Conservation (phyloP, 2,329 filamentous ascomycete genomes). For the Byssochlamys sp. region DNA sequence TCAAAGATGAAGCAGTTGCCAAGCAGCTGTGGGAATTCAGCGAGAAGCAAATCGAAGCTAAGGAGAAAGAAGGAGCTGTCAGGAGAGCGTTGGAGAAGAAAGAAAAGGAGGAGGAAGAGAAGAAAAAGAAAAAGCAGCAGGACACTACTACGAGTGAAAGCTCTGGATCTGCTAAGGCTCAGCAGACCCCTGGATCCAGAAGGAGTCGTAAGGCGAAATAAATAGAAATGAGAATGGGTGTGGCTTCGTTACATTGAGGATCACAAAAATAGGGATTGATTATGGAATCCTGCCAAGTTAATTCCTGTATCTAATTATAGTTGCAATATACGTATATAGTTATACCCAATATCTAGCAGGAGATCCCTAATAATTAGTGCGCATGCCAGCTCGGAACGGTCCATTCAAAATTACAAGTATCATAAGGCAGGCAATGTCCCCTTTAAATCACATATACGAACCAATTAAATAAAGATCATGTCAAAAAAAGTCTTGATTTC, state of each 20-base stretch:
- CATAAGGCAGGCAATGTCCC: too few species aligned
- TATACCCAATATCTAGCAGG: neutral
- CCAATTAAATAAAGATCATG: neutral
- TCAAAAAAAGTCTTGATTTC: neutral
- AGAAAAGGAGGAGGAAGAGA: slow-evolving; percentile 18
- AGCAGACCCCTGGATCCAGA: slow-evolving; percentile 29
- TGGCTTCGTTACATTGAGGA: too few species aligned
- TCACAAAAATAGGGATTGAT: neutral
- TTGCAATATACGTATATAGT: neutral
- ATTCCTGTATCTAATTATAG: neutral
- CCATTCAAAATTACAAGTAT: too few species aligned
- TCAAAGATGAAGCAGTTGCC: slow-evolving; percentile 67
- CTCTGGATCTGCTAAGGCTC: slow-evolving; percentile 9
- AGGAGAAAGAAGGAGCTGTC: slow-evolving; percentile 68
- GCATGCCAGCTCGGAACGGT: too few species aligned
- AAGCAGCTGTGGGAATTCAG: slow-evolving; percentile 85
- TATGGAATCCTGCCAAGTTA: neutral
- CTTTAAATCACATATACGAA: neutral
- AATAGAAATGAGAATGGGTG: neutral
- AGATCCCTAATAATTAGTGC: too few species aligned
- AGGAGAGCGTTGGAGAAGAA: slow-evolving; percentile 52
- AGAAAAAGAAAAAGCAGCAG: slow-evolving; percentile 12
- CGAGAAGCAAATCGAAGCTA: slow-evolving; percentile 69
- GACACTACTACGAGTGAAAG: neutral
- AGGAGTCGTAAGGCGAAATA: slow-evolving; percentile 28